Percentiles rank a stretch among this genome's conserved stretches.
phyloP scores from a whole-genome alignment of 176 grass and related monocot species.

The Tillandsia fasciculata region DNA sequence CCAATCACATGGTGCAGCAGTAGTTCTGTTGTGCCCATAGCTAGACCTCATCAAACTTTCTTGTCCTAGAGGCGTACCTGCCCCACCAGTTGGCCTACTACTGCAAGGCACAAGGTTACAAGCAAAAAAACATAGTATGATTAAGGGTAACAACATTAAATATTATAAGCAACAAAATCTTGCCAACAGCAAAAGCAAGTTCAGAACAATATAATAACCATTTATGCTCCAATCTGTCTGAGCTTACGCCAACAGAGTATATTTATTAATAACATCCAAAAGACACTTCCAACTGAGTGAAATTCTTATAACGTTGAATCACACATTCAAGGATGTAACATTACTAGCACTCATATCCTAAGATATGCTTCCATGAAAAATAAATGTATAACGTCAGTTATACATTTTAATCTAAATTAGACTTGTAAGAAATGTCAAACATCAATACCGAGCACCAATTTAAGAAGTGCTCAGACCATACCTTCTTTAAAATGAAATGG shows the following conservation, averaged over 20 bases:
- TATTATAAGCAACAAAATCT: neutral
- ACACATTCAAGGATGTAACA: neutral
- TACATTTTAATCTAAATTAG: no score
- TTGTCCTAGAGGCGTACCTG: conserved; percentile 39
- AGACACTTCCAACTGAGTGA: neutral
- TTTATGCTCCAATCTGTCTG: neutral
- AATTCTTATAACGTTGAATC: neutral
- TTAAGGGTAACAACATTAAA: neutral
- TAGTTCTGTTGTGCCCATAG: conserved; percentile 45
- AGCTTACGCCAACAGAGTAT: neutral
- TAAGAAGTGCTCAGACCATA: no score
- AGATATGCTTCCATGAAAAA: neutral
- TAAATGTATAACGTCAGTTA: neutral
- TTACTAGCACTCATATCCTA: neutral
- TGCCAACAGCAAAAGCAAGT: neutral
- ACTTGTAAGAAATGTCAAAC: no score
- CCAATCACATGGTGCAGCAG: conserved; percentile 77
- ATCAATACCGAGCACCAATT: no score
- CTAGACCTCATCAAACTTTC: conserved; percentile 41
- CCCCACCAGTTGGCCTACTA: conserved; percentile 84
- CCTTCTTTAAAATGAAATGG: no score
- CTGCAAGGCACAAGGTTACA: conserved; percentile 36
- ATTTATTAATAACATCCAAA: neutral
- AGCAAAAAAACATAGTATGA: neutral
- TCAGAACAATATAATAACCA: neutral